Evolutionary conservation across 495 filamentous ascomycete species (phyloP), one percentile per base, ranked within the genome.

Genomic region (Annulohypoxylon bovei): DNA sequence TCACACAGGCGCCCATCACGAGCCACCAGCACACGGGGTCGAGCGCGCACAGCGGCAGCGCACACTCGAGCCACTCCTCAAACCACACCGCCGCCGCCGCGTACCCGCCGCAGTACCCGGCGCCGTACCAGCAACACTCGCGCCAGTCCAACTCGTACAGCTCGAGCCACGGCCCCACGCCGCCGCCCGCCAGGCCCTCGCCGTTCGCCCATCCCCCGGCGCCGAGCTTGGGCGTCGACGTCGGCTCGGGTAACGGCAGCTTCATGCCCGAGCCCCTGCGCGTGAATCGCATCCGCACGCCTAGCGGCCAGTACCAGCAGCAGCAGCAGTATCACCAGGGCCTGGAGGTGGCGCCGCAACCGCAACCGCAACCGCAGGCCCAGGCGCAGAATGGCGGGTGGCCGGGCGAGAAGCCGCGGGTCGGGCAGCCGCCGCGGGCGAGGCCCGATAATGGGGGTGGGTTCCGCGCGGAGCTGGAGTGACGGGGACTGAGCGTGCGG

Each of bases 381-480:
- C 49, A 39, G 30, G 25, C 6, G 7, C 62, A 65, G 52, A 57
- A 27, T 14, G 30, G 28, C 18, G 40, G 27, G 20, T 46, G 39
- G 62, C 6, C 62, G 52, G 49, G 25, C 22, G 62, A 59, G 32
- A 59, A 53, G 44, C 18, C 30, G 7, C 3, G 18, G 53, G 23
- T 7, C 3, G 53, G 53, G 8, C 16, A 25, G 6, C 18, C 6
- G 49, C 25, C 14, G 32, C 7, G 8, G 18, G 12, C 53, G 3
- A 18, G 32, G 53, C 16, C 6, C 1, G 53, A 23, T 39, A 12
- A 9, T 23, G 28, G 40, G 14, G 14, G 6, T 6, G 47, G 59
- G 14, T 72, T 67, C 32, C 37, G 28, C 1, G 69, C 69, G 52
- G 69, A 72, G 59, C 25, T 72, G 46, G 69, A 72, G 53, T 70